phyloP scores from a whole-genome alignment of 1,284 basidiomycete species.

The Puccinia coronata region DNA sequence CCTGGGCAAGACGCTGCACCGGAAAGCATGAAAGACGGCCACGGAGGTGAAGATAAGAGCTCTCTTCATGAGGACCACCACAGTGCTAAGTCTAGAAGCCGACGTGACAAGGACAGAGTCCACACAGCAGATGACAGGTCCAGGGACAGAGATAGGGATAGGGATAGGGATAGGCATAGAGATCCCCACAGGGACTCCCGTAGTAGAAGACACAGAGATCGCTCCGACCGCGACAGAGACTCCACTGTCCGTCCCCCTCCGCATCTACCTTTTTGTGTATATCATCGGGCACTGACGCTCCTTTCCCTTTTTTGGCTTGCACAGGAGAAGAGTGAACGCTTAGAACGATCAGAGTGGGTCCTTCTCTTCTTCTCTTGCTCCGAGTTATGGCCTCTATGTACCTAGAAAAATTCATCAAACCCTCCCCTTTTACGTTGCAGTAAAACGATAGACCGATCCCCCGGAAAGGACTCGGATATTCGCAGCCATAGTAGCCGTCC shows the following conservation, averaged over 20 bases:
- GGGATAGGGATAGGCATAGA: too few species aligned
- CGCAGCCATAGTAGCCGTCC: slow-evolving; percentile 40
- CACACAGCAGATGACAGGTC: slow-evolving; percentile 25
- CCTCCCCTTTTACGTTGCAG: not conserved
- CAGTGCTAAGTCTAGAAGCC: slow-evolving; percentile 14
- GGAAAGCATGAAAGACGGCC: not conserved
- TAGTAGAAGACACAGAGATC: slow-evolving; percentile 32
- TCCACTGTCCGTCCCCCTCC: not conserved
- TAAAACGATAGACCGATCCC: slow-evolving; percentile 12
- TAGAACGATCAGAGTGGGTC: slow-evolving; percentile 39
- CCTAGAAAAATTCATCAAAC: not conserved
- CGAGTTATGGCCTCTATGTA: not conserved
- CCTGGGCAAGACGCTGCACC: not conserved
- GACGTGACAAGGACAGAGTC: slow-evolving; percentile 16
- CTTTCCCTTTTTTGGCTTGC: not conserved
- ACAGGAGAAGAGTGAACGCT: slow-evolving; percentile 28
- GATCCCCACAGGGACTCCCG: slow-evolving; percentile 25
- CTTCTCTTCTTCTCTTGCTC: not conserved
- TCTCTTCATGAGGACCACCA: slow-evolving; percentile 10
- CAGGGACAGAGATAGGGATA: too few species aligned
- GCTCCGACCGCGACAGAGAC: slow-evolving; percentile 22
- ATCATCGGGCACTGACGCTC: not conserved
- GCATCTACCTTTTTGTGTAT: not conserved
- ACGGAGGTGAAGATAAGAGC: slow-evolving; percentile 22
- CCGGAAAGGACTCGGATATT: slow-evolving; percentile 44